Base-by-base conservation (phyloP, 2,329 filamentous ascomycete genomes). In the Gaeumannomyces sp. region DNA sequence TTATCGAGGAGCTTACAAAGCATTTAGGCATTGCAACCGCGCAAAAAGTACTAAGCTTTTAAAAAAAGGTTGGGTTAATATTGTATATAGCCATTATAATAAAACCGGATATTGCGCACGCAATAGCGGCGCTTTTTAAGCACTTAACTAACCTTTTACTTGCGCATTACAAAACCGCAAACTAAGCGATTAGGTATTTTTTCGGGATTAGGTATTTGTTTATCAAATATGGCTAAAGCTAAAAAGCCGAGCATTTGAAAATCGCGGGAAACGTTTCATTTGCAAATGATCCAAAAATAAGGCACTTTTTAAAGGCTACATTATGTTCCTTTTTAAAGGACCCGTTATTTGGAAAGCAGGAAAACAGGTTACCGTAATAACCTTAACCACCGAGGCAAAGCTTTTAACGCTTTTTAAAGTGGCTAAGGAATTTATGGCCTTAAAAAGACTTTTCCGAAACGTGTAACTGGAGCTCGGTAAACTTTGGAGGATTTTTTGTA, bases 281-380 rank as follows among this genome's bases (percentile, higher is more conserved):
- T 56, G 50, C 50, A 4, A 10, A 56, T 10, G 50, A 25, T 56
- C 16, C 16, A 4, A 10, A 56, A 25, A 56, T 10, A 3, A 56
- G 50, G 50, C 11, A 25, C 50, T 56, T 10, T 5, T 56, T 25
- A 56, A 56, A 10, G 50, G 50, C 4, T 13, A 56, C 50, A 13
- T 56, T 10, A 10, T 56, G 50, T 56, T 56, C 50, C 11, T 65
- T 5, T 65, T 63, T 60, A 29, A 13, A 31, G 56, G 64, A 33
- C 35, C 62, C 27, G 28, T 65, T 13, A 27, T 38, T n/a, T 65
- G 45, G 61, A 63, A 60, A 28, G 61, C 61, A 28, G 62, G 62
- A 10, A 65, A 63, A 45, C 61, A 65, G 60, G 64, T 58, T 4
- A 65, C 60, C 10, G 61, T 63, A 13, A 65, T 60, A 22, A 65